Evolutionary conservation across 2,329 filamentous ascomycete species (phyloP).

Genomic region (Aspergillus alliaceus): DNA sequence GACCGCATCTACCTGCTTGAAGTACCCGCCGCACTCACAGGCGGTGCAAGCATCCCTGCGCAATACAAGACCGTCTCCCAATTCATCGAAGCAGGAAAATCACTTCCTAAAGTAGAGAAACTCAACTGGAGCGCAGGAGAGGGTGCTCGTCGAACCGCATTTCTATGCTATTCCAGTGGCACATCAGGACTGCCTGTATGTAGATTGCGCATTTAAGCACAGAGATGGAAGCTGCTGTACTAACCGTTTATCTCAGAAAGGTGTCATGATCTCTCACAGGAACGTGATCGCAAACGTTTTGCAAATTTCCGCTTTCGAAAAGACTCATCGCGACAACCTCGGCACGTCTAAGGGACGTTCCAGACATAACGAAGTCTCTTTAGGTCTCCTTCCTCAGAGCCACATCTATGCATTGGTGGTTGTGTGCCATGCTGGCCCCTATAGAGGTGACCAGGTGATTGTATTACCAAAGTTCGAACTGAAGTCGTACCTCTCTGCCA

Average conservation of each 20-base stretch:
- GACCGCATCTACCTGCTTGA: constrained; percentile 69
- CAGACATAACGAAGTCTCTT: constrained; percentile 55
- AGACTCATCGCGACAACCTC: constrained; percentile 27
- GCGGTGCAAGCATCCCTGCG: constrained; percentile 43
- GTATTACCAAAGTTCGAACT: constrained; percentile 75
- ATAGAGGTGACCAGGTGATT: constrained; percentile 71
- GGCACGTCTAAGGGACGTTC: constrained; percentile 38
- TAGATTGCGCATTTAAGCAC: neutral
- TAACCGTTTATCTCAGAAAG: constrained; percentile 58
- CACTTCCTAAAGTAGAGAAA: constrained; percentile 39
- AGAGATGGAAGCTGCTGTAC: neutral
- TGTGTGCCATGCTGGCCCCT: constrained; percentile 64
- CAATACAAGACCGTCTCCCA: constrained; percentile 66
- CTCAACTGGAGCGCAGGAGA: constrained; percentile 44
- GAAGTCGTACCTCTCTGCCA: constrained; percentile 59
- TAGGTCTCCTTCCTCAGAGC: constrained; percentile 75
- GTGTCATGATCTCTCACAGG: constrained; percentile 76
- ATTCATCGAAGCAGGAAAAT: constrained; percentile 61
- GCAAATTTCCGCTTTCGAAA: constrained; percentile 59
- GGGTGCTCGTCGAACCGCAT: constrained; percentile 64
- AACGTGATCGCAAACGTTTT: constrained; percentile 78
- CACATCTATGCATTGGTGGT: constrained; percentile 80
- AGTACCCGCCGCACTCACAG: constrained; percentile 57
- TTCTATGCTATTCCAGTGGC: constrained; percentile 77
- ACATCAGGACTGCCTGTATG: constrained; percentile 74